Evolutionary conservation across 768 basidiomycete genomes (phyloP), one percentile per base, ranked within the genome.

Genomic region (Phallus indusiatus): DNA sequence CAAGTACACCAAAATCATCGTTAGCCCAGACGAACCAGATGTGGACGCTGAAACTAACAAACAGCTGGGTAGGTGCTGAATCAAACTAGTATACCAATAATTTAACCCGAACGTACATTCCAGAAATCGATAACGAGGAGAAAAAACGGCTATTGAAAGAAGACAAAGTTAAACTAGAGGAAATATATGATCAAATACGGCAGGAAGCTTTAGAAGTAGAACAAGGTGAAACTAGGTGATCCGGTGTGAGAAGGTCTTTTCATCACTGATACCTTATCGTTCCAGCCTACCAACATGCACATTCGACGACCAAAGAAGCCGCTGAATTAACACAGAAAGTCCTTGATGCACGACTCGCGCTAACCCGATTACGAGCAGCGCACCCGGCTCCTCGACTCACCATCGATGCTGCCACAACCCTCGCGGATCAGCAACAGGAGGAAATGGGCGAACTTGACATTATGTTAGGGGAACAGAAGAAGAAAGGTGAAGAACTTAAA

Each of bases 1-100:
- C 65, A 85, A 87, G 70, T 94, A 94, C 66, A 78, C 93, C 64
- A 86, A 87, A 68, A 84, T 83, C 0, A 92, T 94, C 64, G 86
- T 92, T 53, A 89, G 85, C 67, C 84, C 90, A 64, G 89, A 94
- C 60, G 88, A 90, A 0, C 86, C 87, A 1, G 81, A 84, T 60
- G 82, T 93, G 46, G 86, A 86, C 5, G 83, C 83, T 8, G 86
- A 86, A n/a, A 84, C 86, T 61, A 94, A 93, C 65, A 82, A 86
- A 61, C 78, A 77, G 20, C 77, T 67, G 47, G 69, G 71, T 70
- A 21, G 49, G 68, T 62, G 36, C 24, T 35, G 16, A n/a, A 21
- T 18, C 53, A n/a, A 48, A 51, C 28, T 50, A n/a, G 36, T 17
- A 20, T 20, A 22, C 22, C 24, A 10, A 33, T 51, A 7, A 11